Evolutionary conservation across 768 basidiomycete genomes (phyloP), one percentile per base, ranked within the genome.

Genomic region (Amanita inopinata): DNA sequence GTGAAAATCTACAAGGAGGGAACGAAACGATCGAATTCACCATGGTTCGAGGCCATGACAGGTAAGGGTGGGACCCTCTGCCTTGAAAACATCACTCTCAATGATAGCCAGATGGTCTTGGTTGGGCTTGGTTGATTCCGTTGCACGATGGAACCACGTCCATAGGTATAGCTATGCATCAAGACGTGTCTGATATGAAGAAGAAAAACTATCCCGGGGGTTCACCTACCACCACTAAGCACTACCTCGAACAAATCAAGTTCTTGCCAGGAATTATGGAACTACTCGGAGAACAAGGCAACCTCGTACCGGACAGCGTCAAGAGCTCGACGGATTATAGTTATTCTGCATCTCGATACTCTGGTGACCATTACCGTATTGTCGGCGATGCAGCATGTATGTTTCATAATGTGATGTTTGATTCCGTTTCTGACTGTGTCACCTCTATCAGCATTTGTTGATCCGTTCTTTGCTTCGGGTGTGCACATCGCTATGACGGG

Each of bases 71-170:
- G 20, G 12, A 5, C 18, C 14, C 12, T 14, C 22, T 12, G 4
- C 15, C 9, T 33, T 33, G 23, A 23, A 5, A 15, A 3, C 6
- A 3, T 7, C 17, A 38, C 43, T 22, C 38, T 24, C 37, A 28
- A 9, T 7, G 15, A 7, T 9, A 3, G n/a, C 12, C 36, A 73
- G 74, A 77, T 46, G 66, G 71, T 47, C 62, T 65, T 8, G 74
- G 74, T 5, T 77, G 74, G 76, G 62, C 63, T 18, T 77, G 76
- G 74, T 67, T 65, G 33, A 76, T 77, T 35, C 74, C 76, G 15
- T 58, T 75, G 17, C 69, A 71, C 47, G 60, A 72, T 42, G 70
- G 66, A 2, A 71, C 63, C 1, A 65, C 61, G 1, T 76, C 74
- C 5, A 55, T 77, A 2, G 75, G 76, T 2, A 49, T 77, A 28